These are phyloP conservation scores for Citrus medica DNA, from an alignment of 345 rosid species.

Conservation along the genomic window DNA sequence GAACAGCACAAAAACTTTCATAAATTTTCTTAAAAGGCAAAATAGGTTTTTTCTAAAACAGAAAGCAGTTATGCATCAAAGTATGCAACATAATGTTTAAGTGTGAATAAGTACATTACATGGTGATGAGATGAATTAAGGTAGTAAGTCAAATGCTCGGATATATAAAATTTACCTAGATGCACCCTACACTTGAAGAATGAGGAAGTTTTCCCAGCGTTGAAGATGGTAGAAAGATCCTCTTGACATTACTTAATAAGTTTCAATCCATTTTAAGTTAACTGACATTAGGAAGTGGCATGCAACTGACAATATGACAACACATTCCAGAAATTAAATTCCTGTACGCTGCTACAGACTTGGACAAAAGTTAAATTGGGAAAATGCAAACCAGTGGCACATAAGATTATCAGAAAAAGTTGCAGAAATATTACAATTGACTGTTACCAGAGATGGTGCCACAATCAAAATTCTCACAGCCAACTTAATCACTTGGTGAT, in stretches of 20 bases:
- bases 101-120: background rate
- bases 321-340: background rate
- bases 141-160: background rate
- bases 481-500: background rate
- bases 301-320: background rate
- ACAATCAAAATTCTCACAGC: background rate
- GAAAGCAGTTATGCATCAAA: background rate
- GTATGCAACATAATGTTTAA: background rate
- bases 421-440: background rate
- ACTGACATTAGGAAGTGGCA: background rate
- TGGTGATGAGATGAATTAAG: background rate
- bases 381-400: slow-evolving; percentile 1
- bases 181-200: slow-evolving; percentile 7
- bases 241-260: background rate
- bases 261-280: background rate
- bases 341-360: background rate
- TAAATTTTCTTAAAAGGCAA: background rate
- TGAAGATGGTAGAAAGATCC: background rate
- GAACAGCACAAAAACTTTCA: background rate
- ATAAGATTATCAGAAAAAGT: background rate
- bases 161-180: background rate
- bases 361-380: background rate
- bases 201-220: background rate
- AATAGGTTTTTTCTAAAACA: background rate
- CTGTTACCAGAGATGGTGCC: background rate